These are phyloP conservation scores for Ogataea pignaliae DNA, from an alignment of 805 yeast genomes.

Conservation along the genomic window DNA sequence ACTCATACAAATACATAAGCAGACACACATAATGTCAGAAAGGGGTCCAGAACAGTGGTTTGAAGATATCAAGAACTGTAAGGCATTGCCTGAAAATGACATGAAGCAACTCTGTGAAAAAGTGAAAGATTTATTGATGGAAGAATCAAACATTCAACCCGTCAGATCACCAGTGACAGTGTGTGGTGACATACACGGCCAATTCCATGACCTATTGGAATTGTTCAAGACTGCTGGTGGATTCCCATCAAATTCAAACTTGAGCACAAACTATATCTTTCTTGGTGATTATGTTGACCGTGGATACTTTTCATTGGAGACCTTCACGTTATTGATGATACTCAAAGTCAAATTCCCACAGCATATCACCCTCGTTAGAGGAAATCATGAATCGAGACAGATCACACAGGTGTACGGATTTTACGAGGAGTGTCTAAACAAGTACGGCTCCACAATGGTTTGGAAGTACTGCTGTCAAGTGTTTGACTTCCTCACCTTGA, in stretches of 20 bases:
- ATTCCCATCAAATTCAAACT: conserved; percentile 62
- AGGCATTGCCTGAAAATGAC: conserved; percentile 82
- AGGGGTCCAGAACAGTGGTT: conserved; percentile 96
- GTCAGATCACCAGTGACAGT: conserved; percentile 92
- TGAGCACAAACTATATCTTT: conserved; percentile 62
- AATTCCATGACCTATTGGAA: conserved; percentile 90
- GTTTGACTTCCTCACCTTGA: conserved; percentile 87
- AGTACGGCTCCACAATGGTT: conserved; percentile 90
- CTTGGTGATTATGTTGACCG: conserved; percentile 96
- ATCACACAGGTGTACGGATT: conserved; percentile 99
- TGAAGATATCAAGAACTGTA: conserved; percentile 87
- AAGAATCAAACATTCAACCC: conserved; percentile 91
- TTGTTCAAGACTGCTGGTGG: conserved; percentile 91
- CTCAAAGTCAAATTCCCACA: conserved; percentile 66
- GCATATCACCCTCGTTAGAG: conserved; percentile 87
- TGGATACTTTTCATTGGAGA: conserved; percentile 93
- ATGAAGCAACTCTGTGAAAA: conserved; percentile 95
- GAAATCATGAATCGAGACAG: conserved; percentile 96
- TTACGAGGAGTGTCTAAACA: conserved; percentile 90
- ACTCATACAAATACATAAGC: too few species aligned
- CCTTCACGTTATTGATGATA: conserved; percentile 91
- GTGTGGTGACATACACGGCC: conserved; percentile 98
- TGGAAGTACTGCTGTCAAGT: conserved; percentile 98
- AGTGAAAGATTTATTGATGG: conserved; percentile 93
- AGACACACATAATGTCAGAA: conserved; percentile 43